Evolutionary conservation across 441 rosid species (phyloP).

Genomic region (Iberis amara): DNA sequence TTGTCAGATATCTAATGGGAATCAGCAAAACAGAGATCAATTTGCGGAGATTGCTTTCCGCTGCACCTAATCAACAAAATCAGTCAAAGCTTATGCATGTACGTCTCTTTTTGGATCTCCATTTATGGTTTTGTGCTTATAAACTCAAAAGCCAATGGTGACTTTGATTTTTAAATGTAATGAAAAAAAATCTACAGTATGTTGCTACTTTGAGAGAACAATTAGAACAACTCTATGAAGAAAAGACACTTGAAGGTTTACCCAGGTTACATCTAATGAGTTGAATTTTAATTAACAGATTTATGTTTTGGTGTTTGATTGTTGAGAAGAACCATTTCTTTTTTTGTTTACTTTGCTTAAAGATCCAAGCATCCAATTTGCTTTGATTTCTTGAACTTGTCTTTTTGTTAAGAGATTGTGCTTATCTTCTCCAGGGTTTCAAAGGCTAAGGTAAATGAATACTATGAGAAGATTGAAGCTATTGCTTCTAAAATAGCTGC

Average conservation of each 20-base stretch:
- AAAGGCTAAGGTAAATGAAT: conserved; percentile 26
- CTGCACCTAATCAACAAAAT: conserved; percentile 69
- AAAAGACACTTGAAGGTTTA: conserved; percentile 64
- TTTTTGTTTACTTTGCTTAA: too few relatives aligned
- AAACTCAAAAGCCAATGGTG: too few relatives aligned
- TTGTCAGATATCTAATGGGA: conserved; percentile 47
- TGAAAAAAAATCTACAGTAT: too few relatives aligned
- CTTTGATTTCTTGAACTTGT: too few relatives aligned
- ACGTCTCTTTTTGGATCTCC: too few relatives aligned
- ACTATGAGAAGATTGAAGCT: conserved; percentile 28
- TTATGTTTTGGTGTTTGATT: background rate
- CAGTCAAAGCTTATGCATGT: conserved; percentile 73
- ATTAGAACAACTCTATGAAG: conserved; percentile 64
- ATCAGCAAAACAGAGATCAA: conserved; percentile 72
- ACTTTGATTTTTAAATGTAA: too few relatives aligned
- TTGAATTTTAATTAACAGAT: too few relatives aligned
- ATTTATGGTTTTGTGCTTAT: too few relatives aligned
- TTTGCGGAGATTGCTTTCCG: conserved; percentile 61
- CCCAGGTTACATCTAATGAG: too few relatives aligned
- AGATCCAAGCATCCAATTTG: too few relatives aligned
- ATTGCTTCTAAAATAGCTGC: conserved; percentile 18
- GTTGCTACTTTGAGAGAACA: conserved; percentile 75
- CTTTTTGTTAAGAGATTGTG: too few relatives aligned
- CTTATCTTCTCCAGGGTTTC: conserved; percentile 17
- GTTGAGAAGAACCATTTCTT: too few relatives aligned